These are phyloP conservation scores for Dictyostelium purpureum DNA, from an alignment of 78 protist genomes.

Conservation along the genomic window DNA sequence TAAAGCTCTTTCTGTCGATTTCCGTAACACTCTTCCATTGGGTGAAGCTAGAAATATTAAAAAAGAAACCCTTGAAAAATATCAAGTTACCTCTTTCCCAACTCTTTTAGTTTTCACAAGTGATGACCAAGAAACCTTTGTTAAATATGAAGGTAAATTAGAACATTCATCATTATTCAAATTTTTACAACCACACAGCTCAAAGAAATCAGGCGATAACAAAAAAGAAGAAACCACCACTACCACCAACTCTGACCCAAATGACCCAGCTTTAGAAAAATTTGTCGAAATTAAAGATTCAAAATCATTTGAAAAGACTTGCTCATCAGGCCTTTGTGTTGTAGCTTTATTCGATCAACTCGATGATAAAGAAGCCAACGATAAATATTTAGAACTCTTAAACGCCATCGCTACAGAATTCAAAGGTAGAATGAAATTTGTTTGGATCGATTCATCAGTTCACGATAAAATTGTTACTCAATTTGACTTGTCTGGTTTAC, in stretches of 20 bases:
- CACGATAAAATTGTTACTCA: conserved; percentile 19
- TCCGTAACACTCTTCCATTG: conserved; percentile 49
- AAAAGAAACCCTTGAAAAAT: conserved; percentile 12
- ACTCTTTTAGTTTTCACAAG: conserved; percentile 28
- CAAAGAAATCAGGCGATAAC: neutral
- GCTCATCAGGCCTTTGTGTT: conserved; percentile 11
- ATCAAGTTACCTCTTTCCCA: conserved; percentile 3
- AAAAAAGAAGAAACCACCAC: neutral
- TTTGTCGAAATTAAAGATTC: neutral
- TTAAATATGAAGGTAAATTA: conserved; percentile 43
- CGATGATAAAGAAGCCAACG: conserved; percentile 30
- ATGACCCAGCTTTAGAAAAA: conserved; percentile 31
- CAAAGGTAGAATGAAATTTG: conserved; percentile 34
- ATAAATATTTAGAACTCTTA: neutral
- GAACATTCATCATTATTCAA: neutral
- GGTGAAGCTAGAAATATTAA: conserved; percentile 15
- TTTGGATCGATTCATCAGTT: conserved; percentile 12
- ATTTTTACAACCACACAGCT: conserved; percentile 26
- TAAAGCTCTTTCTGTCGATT: conserved; percentile 77
- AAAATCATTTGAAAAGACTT: conserved; percentile 21
- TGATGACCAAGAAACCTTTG: neutral
- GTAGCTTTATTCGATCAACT: conserved; percentile 24
- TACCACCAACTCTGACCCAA: no score
- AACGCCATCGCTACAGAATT: neutral
- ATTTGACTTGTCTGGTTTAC: conserved; percentile 42